Evolutionary conservation across 345 rosid genomes (phyloP).

Genomic region (Camelina laxa): DNA sequence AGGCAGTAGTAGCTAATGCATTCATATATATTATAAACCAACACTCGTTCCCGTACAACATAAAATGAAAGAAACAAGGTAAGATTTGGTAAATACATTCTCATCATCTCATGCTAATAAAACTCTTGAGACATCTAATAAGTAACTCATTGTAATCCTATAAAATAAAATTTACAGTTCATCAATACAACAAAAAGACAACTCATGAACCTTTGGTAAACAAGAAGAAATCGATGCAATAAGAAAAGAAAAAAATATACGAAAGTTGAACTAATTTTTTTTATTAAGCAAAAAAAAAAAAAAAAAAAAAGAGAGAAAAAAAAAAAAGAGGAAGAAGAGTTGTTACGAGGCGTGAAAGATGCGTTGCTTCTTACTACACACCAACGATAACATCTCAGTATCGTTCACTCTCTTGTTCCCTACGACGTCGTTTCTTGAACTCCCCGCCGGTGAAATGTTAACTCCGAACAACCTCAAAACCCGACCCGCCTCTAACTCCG

Average conservation of each 20-base stretch:
- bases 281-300: neutral
- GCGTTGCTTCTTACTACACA: conserved; percentile 78
- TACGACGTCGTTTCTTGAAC: conserved; percentile 33
- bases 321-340: conserved; percentile 24
- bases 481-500: conserved; percentile 50
- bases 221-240: conserved; percentile 30
- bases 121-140: conserved; percentile 18
- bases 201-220: conserved; percentile 43
- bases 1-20: conserved; percentile 19
- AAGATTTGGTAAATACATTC: conserved; percentile 5
- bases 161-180: conserved; percentile 43
- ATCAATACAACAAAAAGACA: conserved; percentile 43
- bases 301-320: neutral
- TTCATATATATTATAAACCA: conserved; percentile 2
- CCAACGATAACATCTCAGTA: conserved; percentile 59
- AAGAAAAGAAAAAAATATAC: neutral
- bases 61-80: conserved; percentile 19
- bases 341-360: conserved; percentile 75
- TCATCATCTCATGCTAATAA: conserved; percentile 1
- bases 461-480: conserved; percentile 83
- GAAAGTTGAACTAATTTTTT: conserved; percentile 2
- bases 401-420: conserved; percentile 66
- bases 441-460: conserved; percentile 58
- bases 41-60: conserved; percentile 1
- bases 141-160: conserved; percentile 5